Conservation (phyloP, 441 rosid species). For the Euphorbia schlechtendalii region DNA sequence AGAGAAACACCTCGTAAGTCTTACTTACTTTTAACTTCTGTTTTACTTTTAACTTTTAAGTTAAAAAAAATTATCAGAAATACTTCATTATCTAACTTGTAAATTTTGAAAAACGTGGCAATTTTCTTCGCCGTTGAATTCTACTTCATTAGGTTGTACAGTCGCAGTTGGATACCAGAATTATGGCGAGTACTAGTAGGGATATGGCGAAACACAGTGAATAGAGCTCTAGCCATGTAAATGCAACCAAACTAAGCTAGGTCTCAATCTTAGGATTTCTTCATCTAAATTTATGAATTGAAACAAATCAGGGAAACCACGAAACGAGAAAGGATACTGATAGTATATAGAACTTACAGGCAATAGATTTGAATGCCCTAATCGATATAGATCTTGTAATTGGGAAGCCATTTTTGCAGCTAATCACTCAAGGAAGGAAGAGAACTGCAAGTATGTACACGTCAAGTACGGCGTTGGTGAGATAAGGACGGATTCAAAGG, state of each 20-base stretch:
- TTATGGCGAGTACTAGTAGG: slow-evolving; percentile 8
- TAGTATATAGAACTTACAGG: slow-evolving; percentile 12
- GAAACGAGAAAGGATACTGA: neutral
- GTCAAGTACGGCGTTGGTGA: no score
- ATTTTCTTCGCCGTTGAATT: slow-evolving; percentile 16
- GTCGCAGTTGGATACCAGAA: slow-evolving; percentile 22
- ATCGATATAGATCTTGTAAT: neutral
- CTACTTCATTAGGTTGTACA: slow-evolving; percentile 26
- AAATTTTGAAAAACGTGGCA: no score
- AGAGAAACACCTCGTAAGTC: no score
- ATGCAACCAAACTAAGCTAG: neutral
- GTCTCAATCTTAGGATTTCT: neutral
- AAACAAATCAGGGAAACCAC: neutral
- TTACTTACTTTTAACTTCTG: no score
- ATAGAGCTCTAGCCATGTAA: slow-evolving; percentile 22
- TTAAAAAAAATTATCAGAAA: no score
- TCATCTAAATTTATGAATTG: no score
- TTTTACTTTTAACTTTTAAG: no score
- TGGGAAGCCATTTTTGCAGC: neutral
- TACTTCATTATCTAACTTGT: no score
- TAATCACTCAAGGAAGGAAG: neutral
- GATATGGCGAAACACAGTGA: slow-evolving; percentile 22
- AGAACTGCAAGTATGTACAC: no score
- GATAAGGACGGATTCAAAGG: no score
- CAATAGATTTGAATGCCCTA: neutral